Evolutionary conservation across 768 basidiomycete species (phyloP), one percentile per base, ranked within the genome.

Genomic region (Kwoniella mangroviensis): DNA sequence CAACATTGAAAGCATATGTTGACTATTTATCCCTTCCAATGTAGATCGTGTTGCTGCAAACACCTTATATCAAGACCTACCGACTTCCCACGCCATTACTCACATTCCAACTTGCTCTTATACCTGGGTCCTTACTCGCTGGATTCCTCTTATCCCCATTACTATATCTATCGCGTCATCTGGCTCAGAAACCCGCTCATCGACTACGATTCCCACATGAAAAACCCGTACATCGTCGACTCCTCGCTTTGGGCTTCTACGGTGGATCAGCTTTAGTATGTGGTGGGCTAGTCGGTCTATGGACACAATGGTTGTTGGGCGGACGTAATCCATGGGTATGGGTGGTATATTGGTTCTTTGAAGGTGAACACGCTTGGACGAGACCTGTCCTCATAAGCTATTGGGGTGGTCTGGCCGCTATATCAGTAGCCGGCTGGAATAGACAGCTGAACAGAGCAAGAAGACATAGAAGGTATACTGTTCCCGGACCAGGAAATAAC

Each of bases 341-440:
- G 92, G 88, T 85, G 5, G 81, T 94, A 9, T 88, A 89, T 71
- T 94, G 90, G 87, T 77, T 94, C 45, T 82, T 94, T 3, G 88
- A 91, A 73, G 93, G 93, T 4, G 85, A 85, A 75, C 88, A 86
- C 67, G 86, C 88, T 74, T 94, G 93, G 93, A 91, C 89, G 19
- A 86, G 97, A 15, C 88, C 90, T 1, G 88, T 87, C 9, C 85
- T 99, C 54, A 84, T 97, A 59, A 87, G 85, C 4, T 98, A 97
- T 81, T 99, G 97, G 97, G 91, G 86, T 7, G 83, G 88, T 4
- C 83, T 96, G 34, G 91, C 90, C 6, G 87, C 86, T 72, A 86
- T 96, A 67, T 95, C 93, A 68, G 92, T 98, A 24, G 94, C 91
- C 9, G 95, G 93, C 0, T 98, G 97, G 97, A 94, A 89, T 81